Evolutionary conservation across 108 stramenopile species (phyloP), one percentile per base, ranked within the genome.

Genomic region (Cyclotella cryptica): DNA sequence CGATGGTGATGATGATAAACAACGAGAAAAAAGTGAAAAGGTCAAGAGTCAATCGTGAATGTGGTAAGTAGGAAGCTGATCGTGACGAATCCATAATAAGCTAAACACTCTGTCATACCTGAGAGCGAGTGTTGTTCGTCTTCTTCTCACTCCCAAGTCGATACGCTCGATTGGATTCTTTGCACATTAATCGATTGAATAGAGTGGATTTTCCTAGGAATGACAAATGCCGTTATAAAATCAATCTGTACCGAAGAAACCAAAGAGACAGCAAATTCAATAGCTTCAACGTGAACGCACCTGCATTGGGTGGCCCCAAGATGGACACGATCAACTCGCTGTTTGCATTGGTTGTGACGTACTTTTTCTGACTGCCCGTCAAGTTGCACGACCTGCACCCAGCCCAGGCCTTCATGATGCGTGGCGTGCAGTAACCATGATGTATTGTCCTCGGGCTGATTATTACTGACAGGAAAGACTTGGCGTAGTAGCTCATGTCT

Each of bases 221-320:
- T 7, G 12, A 62, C 29, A 61, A 43, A 12, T 7, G 29, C 3
- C 47, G 70, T 49, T 49, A 49, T 3, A 49, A n/a, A n/a, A 27
- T 1, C 9, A 15, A 5, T 26, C 6, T 22, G n/a, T 3, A 27
- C 12, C 10, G 3, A 28, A 69, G 21, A 15, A 15, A 52, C 9
- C 15, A 12, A 45, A 29, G 44, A 44, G 6, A 26, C 39, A 45
- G 19, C 1, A 1, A 47, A 27, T 47, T 44, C 28, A 41, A 1
- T 18, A 63, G 4, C 49, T 18, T 15, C 17, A n/a, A n/a, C n/a
- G 12, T 2, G 1, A 65, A 43, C 66, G 44, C 18, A 35, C 78
- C 96, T n/a, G 96, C 96, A 62, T 96, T 96, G 26, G 96, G 96
- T 71, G 96, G 96, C 7, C 96, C 96, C 12, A 96, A 62, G 61